Conservation (phyloP, 495 filamentous ascomycete species). For the Venustampulla echinocandica region DNA sequence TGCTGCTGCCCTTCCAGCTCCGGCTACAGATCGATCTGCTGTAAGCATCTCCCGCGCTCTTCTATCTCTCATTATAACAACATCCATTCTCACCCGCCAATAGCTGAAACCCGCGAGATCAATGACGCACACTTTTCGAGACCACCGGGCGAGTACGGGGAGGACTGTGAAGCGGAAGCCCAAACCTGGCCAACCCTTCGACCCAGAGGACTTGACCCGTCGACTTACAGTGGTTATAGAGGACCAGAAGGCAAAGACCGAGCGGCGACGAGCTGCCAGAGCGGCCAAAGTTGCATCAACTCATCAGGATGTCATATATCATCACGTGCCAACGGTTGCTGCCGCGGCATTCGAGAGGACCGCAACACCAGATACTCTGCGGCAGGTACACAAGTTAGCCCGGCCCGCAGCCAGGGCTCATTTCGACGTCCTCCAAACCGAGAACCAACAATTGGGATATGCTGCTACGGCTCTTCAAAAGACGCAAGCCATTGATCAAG, state of each 20-base stretch:
- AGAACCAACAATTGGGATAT: neutral
- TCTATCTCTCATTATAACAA: neutral
- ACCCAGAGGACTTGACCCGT: conserved; percentile 40
- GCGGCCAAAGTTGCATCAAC: conserved; percentile 12
- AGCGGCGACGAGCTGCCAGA: conserved; percentile 18
- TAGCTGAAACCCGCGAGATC: conserved; percentile 15
- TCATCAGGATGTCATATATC: conserved; percentile 9
- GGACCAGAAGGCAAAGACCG: conserved; percentile 34
- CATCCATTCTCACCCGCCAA: conserved; percentile 4
- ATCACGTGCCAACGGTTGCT: conserved; percentile 37
- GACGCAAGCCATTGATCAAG: conserved; percentile 20
- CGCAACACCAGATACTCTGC: conserved; percentile 33
- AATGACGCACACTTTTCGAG: conserved; percentile 21
- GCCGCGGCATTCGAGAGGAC: conserved; percentile 41
- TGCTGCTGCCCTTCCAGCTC: neutral
- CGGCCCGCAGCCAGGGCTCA: conserved; percentile 29
- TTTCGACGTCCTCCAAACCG: conserved; percentile 17
- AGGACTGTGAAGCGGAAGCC: neutral
- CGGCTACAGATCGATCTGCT: neutral
- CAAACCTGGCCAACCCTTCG: conserved; percentile 36
- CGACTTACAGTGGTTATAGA: conserved; percentile 33
- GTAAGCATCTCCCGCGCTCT: conserved; percentile 3
- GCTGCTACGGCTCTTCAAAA: conserved; percentile 15
- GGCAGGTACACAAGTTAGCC: conserved; percentile 33
- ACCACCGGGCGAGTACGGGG: conserved; percentile 4